A percentile compares a stretch with the other conserved stretches of the same genome.
Conservation (phyloP, 2,329 filamentous ascomycete genomes). For the Fusarium foetens region DNA sequence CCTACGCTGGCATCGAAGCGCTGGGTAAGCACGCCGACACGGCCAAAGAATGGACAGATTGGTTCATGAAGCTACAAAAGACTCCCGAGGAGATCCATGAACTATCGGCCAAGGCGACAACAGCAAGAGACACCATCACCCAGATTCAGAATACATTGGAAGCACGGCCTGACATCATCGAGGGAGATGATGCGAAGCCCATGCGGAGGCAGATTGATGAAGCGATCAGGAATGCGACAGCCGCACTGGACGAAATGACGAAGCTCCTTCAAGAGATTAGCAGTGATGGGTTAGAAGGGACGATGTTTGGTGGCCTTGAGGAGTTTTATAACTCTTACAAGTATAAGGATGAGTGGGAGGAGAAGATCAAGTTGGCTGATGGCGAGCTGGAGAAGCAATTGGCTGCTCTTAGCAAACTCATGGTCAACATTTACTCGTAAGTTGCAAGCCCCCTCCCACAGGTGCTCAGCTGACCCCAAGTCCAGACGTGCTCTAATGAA, state of each 20-base stretch:
- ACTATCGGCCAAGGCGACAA: conserved; percentile 42
- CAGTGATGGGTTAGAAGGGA: conserved; percentile 38
- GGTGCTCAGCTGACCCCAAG: too few relatives aligned
- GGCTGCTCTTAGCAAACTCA: conserved; percentile 42
- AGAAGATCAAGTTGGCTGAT: conserved; percentile 47
- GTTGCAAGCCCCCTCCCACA: conserved; percentile 5
- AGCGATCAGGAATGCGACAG: conserved; percentile 41
- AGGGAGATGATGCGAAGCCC: conserved; percentile 44
- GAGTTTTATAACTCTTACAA: conserved; percentile 50
- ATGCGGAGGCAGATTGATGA: conserved; percentile 47
- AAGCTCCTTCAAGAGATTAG: conserved; percentile 45
- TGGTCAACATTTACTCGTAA: conserved; percentile 50
- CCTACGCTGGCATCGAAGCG: conserved; percentile 43
- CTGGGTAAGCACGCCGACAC: conserved; percentile 46
- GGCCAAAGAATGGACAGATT: conserved; percentile 50
- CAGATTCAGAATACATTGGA: conserved; percentile 47
- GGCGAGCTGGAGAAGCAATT: conserved; percentile 46
- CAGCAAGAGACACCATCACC: conserved; percentile 46
- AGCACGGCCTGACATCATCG: conserved; percentile 46
- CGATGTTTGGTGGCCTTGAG: conserved; percentile 37
- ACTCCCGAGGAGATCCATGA: conserved; percentile 47
- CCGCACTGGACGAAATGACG: conserved; percentile 45
- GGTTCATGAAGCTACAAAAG: conserved; percentile 47
- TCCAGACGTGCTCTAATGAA: conserved; percentile 46
- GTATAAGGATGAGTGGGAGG: conserved; percentile 48